These are phyloP conservation scores for Aspergillus texensis DNA, from an alignment of 2,329 filamentous ascomycete species.

Conservation along the genomic window DNA sequence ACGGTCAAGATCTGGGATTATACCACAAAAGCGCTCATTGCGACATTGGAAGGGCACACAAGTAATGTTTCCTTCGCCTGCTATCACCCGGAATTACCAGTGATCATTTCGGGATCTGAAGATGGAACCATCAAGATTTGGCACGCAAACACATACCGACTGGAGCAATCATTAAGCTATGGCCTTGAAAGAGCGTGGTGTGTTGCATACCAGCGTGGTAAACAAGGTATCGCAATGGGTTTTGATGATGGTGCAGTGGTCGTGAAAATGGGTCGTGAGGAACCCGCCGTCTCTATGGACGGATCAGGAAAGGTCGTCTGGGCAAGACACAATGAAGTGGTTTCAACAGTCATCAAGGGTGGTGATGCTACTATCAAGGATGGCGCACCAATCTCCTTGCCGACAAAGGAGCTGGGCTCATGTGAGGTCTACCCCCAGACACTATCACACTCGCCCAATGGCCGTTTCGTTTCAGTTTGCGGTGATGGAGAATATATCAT, in stretches of 20 bases:
- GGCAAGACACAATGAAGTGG: constrained; percentile 92
- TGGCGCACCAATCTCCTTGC: constrained; percentile 79
- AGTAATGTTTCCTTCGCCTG: constrained; percentile 98
- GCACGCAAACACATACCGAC: constrained; percentile 95
- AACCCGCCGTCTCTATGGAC: constrained; percentile 98
- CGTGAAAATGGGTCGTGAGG: constrained; percentile 95
- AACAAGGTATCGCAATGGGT: constrained; percentile 91
- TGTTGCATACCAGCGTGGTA: constrained; percentile 91
- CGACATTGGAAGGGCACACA: constrained; percentile 93
- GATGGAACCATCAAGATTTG: constrained; percentile 97
- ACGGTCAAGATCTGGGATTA: constrained; percentile 99
- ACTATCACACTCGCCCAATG: constrained; percentile 92
- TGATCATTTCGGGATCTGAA: constrained; percentile 97
- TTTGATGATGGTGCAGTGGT: constrained; percentile 98
- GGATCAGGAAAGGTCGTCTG: constrained; percentile 93
- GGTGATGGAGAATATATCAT: constrained; percentile 99
- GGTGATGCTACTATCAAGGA: constrained; percentile 85
- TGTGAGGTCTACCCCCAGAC: constrained; percentile 98
- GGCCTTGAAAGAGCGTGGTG: constrained; percentile 97
- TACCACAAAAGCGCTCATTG: constrained; percentile 95
- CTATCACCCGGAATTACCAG: constrained; percentile 93
- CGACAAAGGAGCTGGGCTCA: constrained; percentile 91
- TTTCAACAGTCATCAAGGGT: constrained; percentile 93
- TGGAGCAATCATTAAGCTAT: constrained; percentile 96
- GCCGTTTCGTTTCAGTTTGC: constrained; percentile 84